A percentile compares a stretch with the other conserved stretches of the same genome.
Evolutionary conservation across 2,329 filamentous ascomycete species (phyloP).

Genomic region (Macroventuria anomochaeta): DNA sequence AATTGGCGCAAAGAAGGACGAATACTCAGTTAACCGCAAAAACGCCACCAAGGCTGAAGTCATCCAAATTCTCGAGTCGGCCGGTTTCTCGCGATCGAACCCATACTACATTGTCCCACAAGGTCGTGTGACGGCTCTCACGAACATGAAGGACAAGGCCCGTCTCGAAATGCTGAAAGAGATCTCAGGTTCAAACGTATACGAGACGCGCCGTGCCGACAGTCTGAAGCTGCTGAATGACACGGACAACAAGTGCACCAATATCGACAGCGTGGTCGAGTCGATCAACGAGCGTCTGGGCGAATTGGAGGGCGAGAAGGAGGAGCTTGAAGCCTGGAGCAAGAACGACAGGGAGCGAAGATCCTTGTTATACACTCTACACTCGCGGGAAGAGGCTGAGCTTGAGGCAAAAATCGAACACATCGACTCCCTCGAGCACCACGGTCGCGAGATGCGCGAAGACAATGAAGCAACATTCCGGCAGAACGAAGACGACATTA

Average conservation of each 20-base stretch:
- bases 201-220: conserved; percentile 89
- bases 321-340: conserved; percentile 91
- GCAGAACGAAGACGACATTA: conserved; percentile 79
- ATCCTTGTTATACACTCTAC: conserved; percentile 93
- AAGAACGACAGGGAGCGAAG: conserved; percentile 91
- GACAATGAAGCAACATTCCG: conserved; percentile 78
- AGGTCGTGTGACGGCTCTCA: conserved; percentile 91
- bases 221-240: conserved; percentile 97
- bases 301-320: conserved; percentile 96
- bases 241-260: conserved; percentile 90
- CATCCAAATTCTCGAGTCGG: conserved; percentile 92
- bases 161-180: conserved; percentile 90
- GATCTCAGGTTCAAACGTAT: conserved; percentile 97
- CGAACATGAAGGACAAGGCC: conserved; percentile 98
- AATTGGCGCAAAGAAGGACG: conserved; percentile 97
- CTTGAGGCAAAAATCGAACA: conserved; percentile 79
- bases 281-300: conserved; percentile 89
- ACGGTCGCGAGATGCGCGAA: conserved; percentile 83
- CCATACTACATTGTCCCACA: conserved; percentile 99
- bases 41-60: conserved; percentile 94
- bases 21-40: conserved; percentile 97
- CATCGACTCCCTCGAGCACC: conserved; percentile 81
- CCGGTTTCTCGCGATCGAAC: conserved; percentile 95
- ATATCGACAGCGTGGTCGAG: conserved; percentile 90
- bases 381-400: conserved; percentile 84